Evolutionary conservation across 202 grass and related monocot species (phyloP).

Genomic region (Schoenoplectus tabernaemontani): DNA sequence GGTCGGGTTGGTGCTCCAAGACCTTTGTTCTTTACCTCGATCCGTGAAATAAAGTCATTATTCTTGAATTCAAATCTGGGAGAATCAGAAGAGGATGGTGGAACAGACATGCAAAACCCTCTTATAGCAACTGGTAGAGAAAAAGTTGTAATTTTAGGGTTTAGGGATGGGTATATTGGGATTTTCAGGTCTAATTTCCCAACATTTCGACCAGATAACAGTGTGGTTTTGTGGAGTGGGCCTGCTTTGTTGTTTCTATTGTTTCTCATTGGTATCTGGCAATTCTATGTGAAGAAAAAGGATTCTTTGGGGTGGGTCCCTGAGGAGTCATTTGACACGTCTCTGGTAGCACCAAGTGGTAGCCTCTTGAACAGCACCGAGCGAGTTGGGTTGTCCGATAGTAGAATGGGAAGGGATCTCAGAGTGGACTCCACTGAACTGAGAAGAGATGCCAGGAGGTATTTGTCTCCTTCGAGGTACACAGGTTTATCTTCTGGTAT

Average conservation of each 20-base stretch:
- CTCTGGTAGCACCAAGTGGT: slow-evolving; percentile 31
- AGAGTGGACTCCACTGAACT: slow-evolving; percentile 39
- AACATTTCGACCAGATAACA: slow-evolving; percentile 60
- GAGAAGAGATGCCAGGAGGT: slow-evolving; percentile 75
- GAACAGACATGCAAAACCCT: slow-evolving; percentile 35
- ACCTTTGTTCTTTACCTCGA: slow-evolving; percentile 44
- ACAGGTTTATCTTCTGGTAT: slow-evolving; percentile 41
- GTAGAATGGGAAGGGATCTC: slow-evolving; percentile 42
- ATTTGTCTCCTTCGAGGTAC: slow-evolving; percentile 69
- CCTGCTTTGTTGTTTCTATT: slow-evolving; percentile 77
- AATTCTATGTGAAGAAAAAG: slow-evolving; percentile 99
- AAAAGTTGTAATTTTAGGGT: slow-evolving; percentile 85
- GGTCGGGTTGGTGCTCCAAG: slow-evolving; percentile 68
- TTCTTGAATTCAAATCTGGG: slow-evolving; percentile 37
- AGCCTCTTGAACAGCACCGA: slow-evolving; percentile 54
- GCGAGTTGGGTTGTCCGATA: slow-evolving; percentile 39
- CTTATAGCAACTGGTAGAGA: slow-evolving; percentile 58
- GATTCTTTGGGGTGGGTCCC: slow-evolving; percentile 77
- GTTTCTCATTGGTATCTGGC: slow-evolving; percentile 89
- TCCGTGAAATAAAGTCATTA: slow-evolving; percentile 72
- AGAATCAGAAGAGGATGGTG: neutral
- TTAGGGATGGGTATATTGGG: slow-evolving; percentile 59
- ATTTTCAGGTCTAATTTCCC: slow-evolving; percentile 85
- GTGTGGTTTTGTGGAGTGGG: slow-evolving; percentile 88
- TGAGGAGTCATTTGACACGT: slow-evolving; percentile 72